Evolutionary conservation across 495 filamentous ascomycete species (phyloP), one percentile per base, ranked within the genome.

Genomic region (Cetradonia linearis): DNA sequence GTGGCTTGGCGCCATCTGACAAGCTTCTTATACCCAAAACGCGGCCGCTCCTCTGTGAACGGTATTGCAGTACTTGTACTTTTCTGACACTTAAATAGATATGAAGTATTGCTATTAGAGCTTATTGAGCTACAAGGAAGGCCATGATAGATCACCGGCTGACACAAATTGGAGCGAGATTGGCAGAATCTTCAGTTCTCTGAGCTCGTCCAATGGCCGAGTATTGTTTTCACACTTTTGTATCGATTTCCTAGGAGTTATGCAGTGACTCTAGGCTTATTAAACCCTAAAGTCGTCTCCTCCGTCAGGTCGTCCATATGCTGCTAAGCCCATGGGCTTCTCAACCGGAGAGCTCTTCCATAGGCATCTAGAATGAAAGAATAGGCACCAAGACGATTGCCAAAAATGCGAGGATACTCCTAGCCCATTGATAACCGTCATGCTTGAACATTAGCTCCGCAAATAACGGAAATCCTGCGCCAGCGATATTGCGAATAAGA

Each of bases 351-450:
- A 0, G 65, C 65, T 38, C 65, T 62, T 1, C 74, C 74, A 59
- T 65, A 66, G 36, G 71, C 69, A 40, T 72, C 70, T 23, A 66
- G 47, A 27, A 65, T 58, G 49, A 66, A 66, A 80, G 80, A 59
- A 83, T 81, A 0, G 80, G 81, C 47, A 84, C 77, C 57, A 83
- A 62, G 16, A 73, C 72, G 44, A 79, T 52, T 5, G 78, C 72
- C 25, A 81, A 63, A 30, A 83, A 81, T 0, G 77, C 78, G 55
- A 81, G 68, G 18, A 81, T 70, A 67, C 77, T 82, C 0, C 77
- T 76, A 7, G 85, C 86, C 73, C 86, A 88, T 0, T 77, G 77
- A 23, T 87, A 79, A 2, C 85, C 86, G 14, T 87, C 65, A 37
- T 78, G 80, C 57, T 81, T 76, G 57, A 83, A 88, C 78, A 89